These are phyloP conservation scores for Leishmania guyanensis DNA, from an alignment of 208 protist species.

Conservation along the genomic window DNA sequence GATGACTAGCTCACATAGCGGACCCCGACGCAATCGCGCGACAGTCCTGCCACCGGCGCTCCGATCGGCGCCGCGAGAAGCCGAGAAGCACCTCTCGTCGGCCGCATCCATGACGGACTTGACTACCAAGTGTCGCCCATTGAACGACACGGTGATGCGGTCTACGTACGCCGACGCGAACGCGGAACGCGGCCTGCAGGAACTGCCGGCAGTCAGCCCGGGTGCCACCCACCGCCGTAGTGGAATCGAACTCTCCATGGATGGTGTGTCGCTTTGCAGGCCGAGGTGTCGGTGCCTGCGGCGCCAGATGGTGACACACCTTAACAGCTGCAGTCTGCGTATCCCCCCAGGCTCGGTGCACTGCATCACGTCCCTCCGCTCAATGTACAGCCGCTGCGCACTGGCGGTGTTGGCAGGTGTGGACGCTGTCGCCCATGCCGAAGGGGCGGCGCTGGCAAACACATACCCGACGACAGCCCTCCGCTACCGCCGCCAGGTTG, in stretches of 20 bases:
- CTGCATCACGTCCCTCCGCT: conserved; percentile 39
- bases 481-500: conserved; percentile 26
- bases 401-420: conserved; percentile 43
- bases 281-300: conserved; percentile 1
- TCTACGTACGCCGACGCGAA: not conserved
- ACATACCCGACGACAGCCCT: conserved; percentile 24
- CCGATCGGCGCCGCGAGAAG: not conserved
- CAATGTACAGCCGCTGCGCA: conserved; percentile 30
- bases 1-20: not conserved
- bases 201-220: not conserved
- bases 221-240: not conserved
- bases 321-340: conserved; percentile 30
- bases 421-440: conserved; percentile 53
- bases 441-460: conserved; percentile 54
- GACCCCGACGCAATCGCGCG: not conserved
- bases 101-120: not conserved
- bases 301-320: conserved; percentile 13
- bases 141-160: not conserved
- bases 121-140: not conserved
- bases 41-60: not conserved
- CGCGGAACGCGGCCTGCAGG: not conserved
- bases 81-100: not conserved
- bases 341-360: conserved; percentile 24
- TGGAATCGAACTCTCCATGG: conserved; percentile 27
- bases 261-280: conserved; percentile 5